Base-by-base conservation (phyloP, 2,329 filamentous ascomycete genomes). In the Penicillium sp. region DNA sequence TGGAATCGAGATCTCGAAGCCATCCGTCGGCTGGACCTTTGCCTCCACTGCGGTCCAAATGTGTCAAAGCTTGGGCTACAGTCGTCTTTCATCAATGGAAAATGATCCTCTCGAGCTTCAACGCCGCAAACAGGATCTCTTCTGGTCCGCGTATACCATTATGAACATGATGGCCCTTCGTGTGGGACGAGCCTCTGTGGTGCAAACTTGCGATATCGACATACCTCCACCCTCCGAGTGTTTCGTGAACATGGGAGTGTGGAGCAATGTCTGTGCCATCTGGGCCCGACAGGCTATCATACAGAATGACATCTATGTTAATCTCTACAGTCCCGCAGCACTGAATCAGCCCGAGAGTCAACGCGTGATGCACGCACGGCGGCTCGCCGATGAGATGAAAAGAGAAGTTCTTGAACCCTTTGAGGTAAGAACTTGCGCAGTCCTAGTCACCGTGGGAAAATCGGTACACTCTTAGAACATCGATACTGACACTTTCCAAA, bases 1-100 rank as follows among this genome's bases (percentile, higher is more conserved):
- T 55, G 76, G 81, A 9, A 76, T 84, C 41, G 81, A 85, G 51
- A 73, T 77, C 11, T 82, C 80, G 3, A 79, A 80, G 35, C 80
- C 81, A 1, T 81, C 80, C 0, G 72, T 85, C 3, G 80, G 79
- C n/a, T 83, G 81, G 77, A 77, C 80, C n/a, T 68, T 85, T 13
- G 77, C 76, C 25, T 78, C 76, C 5, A 75, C 76, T 13, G 82
- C 82, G 0, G 76, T 78, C 9, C 75, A 79, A 44, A 70, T 86
- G 45, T 83, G 80, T 53, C 80, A 83, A 56, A 78, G 77, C 0
- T 75, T 84, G 4, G 82, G 82, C 3, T 83, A 81, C 50, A 82
- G 85, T 59, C 57, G 63, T 38, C 37, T 52, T 9, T 54, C 57
- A 4, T 57, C 65, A 27, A 59, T 66, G 59, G 51, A 66, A 38